Evolutionary conservation across 2,329 filamentous ascomycete genomes (phyloP).

Genomic region (Keithomyces neogunnii): DNA sequence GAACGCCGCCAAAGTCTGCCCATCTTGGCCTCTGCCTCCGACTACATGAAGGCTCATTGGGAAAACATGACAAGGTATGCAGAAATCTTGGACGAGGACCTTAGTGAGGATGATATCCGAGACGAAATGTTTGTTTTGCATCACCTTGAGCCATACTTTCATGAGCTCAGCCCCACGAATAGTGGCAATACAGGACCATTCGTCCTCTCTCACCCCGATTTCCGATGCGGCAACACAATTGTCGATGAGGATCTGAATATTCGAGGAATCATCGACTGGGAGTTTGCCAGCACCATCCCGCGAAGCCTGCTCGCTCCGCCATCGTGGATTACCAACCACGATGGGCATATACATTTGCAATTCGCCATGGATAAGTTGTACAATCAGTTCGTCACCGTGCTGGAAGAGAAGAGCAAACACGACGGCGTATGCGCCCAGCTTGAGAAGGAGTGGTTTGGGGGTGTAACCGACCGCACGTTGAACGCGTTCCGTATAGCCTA

Average conservation of each 20-base stretch:
- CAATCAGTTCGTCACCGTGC: constrained; percentile 8
- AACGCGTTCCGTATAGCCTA: constrained; percentile 10
- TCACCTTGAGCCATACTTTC: constrained; percentile 10
- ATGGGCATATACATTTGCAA: neutral
- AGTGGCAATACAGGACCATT: constrained; percentile 10
- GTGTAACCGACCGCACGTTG: constrained; percentile 3
- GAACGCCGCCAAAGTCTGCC: constrained; percentile 3
- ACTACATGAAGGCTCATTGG: neutral
- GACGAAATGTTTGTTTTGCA: constrained; percentile 8
- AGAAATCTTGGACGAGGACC: too few relatives aligned
- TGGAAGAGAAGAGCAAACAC: constrained; percentile 7
- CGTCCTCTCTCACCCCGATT: constrained; percentile 15
- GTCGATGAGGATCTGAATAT: constrained; percentile 15
- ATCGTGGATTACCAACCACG: constrained; percentile 13
- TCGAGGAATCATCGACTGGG: constrained; percentile 19
- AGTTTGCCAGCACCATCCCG: constrained; percentile 13
- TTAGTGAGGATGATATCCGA: neutral
- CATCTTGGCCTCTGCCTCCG: constrained; percentile 8
- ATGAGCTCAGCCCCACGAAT: constrained; percentile 8
- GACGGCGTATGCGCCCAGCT: constrained; percentile 5
- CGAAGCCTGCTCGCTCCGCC: constrained; percentile 11
- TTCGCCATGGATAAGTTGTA: constrained; percentile 3
- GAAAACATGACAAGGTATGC: too few relatives aligned
- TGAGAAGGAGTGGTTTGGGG: constrained; percentile 11
- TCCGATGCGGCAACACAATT: constrained; percentile 16